phyloP scores from a whole-genome alignment of 1,284 basidiomycete species.

The Tylopilus sp. region DNA sequence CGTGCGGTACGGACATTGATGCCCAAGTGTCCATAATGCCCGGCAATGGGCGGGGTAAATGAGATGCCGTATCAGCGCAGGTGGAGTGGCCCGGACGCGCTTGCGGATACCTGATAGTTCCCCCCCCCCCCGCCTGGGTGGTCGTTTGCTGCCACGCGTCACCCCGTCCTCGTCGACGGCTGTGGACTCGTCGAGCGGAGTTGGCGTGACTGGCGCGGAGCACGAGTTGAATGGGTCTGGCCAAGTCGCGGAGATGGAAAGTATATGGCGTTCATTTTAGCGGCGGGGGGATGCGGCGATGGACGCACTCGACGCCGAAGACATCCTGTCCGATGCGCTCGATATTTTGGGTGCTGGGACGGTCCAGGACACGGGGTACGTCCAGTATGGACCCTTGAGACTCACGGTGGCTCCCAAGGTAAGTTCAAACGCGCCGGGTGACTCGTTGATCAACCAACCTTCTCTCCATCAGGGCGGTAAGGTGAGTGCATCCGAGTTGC shows the following conservation, averaged over 20 bases:
- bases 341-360: slow-evolving; percentile 42
- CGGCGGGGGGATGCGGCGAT: background rate
- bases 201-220: slow-evolving; percentile 16
- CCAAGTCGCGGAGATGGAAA: slow-evolving; percentile 29
- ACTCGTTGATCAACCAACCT: too few species aligned
- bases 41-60: slow-evolving; percentile 2
- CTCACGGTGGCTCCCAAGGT: slow-evolving; percentile 56
- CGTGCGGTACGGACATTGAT: background rate
- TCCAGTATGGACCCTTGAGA: slow-evolving; percentile 47
- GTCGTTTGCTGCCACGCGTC: background rate
- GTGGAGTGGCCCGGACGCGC: background rate
- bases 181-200: slow-evolving; percentile 7
- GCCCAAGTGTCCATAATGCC: background rate
- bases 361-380: slow-evolving; percentile 37
- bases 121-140: background rate
- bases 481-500: slow-evolving; percentile 30
- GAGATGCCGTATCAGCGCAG: slow-evolving; percentile 9
- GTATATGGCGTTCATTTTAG: background rate
- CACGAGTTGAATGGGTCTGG: background rate
- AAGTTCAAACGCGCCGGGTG: slow-evolving; percentile 11
- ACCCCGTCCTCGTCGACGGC: background rate
- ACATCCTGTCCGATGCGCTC: slow-evolving; percentile 48
- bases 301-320: slow-evolving; percentile 34
- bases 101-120: background rate
- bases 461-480: slow-evolving; percentile 51